Percentiles rank a stretch among this genome's conserved stretches.
phyloP scores from a whole-genome alignment of 2,329 filamentous ascomycete genomes.

The Xylaria sp. region DNA sequence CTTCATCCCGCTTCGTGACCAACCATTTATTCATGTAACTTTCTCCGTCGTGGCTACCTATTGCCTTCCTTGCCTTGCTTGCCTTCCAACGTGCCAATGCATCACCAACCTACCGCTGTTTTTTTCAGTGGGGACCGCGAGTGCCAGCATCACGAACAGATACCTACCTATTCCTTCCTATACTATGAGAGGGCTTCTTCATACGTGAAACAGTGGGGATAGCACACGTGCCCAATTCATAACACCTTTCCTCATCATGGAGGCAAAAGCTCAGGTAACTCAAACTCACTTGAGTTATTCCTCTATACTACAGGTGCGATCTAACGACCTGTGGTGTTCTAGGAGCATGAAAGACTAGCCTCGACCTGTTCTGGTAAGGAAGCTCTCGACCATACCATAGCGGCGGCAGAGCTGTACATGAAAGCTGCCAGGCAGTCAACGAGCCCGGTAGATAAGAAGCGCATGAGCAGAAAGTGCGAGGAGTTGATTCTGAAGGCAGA shows the following conservation, averaged over 20 bases:
- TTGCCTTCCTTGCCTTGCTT: constrained; percentile 17
- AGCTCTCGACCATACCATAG: constrained; percentile 80
- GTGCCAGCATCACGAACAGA: constrained; percentile 5
- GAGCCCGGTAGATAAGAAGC: constrained; percentile 70
- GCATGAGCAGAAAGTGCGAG: constrained; percentile 75
- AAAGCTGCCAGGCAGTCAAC: constrained; percentile 72
- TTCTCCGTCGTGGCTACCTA: background rate
- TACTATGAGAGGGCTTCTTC: background rate
- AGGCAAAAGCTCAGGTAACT: constrained; percentile 59
- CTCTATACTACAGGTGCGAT: constrained; percentile 18
- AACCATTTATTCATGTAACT: background rate
- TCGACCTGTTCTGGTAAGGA: constrained; percentile 65
- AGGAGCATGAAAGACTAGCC: constrained; percentile 63
- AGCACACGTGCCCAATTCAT: constrained; percentile 5
- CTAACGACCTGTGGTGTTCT: constrained; percentile 31
- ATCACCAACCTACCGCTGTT: constrained; percentile 17
- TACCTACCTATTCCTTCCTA: constrained; percentile 12
- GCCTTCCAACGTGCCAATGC: constrained; percentile 24
- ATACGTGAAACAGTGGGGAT: background rate
- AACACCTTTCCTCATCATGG: constrained; percentile 49
- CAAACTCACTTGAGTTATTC: constrained; percentile 2
- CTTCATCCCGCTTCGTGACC: background rate
- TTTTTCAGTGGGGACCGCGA: constrained; percentile 22
- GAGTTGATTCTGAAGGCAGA: constrained; percentile 79
- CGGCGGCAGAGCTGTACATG: constrained; percentile 85